Conservation (phyloP, 768 basidiomycete genomes). For the Guyanaporus albipodus region DNA sequence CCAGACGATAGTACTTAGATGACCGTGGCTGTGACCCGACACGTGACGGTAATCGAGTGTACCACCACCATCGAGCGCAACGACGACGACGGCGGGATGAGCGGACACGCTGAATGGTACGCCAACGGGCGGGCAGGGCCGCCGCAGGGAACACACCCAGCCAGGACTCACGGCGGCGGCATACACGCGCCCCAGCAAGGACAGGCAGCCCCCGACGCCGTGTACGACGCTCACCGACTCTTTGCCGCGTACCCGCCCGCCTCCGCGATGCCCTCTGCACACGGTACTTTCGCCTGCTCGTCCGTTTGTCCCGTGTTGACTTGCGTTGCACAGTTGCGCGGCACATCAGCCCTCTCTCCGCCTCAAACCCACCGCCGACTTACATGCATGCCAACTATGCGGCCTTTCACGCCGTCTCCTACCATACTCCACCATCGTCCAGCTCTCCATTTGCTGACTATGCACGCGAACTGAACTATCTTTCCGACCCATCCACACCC, state of each 20-base stretch:
- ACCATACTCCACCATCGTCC: slow-evolving; percentile 32
- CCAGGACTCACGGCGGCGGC: neutral
- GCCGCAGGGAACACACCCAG: slow-evolving; percentile 14
- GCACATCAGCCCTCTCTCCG: slow-evolving; percentile 58
- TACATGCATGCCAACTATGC: slow-evolving; percentile 50
- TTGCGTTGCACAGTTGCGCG: slow-evolving; percentile 50
- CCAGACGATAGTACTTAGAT: slow-evolving; percentile 36
- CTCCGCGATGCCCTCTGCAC: slow-evolving; percentile 72
- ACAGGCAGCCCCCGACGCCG: slow-evolving; percentile 40
- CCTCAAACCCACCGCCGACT: slow-evolving; percentile 57
- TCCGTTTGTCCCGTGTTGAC: slow-evolving; percentile 14
- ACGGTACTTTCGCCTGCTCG: slow-evolving; percentile 43
- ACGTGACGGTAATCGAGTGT: slow-evolving; percentile 11
- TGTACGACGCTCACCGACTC: slow-evolving; percentile 64
- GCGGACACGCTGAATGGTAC: slow-evolving; percentile 24
- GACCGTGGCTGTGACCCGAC: slow-evolving; percentile 20
- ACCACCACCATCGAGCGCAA: neutral
- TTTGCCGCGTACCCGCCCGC: slow-evolving; percentile 69
- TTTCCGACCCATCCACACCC: slow-evolving; percentile 46
- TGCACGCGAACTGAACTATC: slow-evolving; percentile 54
- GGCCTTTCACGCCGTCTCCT: slow-evolving; percentile 22
- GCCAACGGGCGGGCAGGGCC: slow-evolving; percentile 16
- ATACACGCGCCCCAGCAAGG: slow-evolving; percentile 12
- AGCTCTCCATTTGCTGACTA: slow-evolving; percentile 67
- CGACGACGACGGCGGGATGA: slow-evolving; percentile 17